A percentile compares a stretch with the other conserved stretches of the same genome.
Evolutionary conservation across 352 stramenopile genomes (phyloP).

Genomic region (Globisporangium spinosum): DNA sequence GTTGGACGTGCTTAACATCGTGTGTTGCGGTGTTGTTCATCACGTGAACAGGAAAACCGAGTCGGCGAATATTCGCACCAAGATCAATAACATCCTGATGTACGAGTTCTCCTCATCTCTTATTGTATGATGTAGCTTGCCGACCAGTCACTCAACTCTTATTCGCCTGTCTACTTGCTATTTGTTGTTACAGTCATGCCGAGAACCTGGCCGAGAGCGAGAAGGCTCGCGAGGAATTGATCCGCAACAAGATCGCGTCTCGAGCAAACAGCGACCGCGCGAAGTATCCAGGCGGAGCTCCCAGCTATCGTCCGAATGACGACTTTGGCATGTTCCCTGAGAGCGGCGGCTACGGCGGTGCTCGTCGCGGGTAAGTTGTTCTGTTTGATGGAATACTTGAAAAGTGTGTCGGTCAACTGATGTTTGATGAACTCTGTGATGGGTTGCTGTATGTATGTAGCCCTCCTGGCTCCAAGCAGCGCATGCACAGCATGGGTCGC

Average conservation of each 20-base stretch:
- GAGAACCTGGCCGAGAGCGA: conserved; percentile 56
- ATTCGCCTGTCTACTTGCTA: background rate
- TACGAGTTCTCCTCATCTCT: conserved; percentile 20
- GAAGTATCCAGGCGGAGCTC: conserved; percentile 28
- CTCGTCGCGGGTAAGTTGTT: conserved; percentile 42
- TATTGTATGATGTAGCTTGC: background rate
- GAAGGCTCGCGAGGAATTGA: conserved; percentile 38
- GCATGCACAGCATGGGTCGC: conserved; percentile 43
- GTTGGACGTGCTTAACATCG: no score
- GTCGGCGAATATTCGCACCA: conserved; percentile 48
- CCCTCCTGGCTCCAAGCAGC: conserved; percentile 31
- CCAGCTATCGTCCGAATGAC: conserved; percentile 38
- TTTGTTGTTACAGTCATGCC: conserved; percentile 33
- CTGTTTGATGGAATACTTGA: background rate
- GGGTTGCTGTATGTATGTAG: background rate
- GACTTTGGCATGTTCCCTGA: conserved; percentile 47
- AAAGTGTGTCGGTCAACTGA: background rate
- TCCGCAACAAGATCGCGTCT: conserved; percentile 52
- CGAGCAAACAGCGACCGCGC: conserved; percentile 44
- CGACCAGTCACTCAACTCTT: background rate
- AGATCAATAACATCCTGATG: conserved; percentile 70
- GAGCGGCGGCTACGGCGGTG: conserved; percentile 17
- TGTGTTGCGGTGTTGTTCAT: background rate
- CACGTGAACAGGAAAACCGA: conserved; percentile 44
- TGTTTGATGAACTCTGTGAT: background rate